Evolutionary conservation across 352 stramenopile species (phyloP), one percentile per base, ranked within the genome.

Genomic region (Phytophthora fragariaefolia): DNA sequence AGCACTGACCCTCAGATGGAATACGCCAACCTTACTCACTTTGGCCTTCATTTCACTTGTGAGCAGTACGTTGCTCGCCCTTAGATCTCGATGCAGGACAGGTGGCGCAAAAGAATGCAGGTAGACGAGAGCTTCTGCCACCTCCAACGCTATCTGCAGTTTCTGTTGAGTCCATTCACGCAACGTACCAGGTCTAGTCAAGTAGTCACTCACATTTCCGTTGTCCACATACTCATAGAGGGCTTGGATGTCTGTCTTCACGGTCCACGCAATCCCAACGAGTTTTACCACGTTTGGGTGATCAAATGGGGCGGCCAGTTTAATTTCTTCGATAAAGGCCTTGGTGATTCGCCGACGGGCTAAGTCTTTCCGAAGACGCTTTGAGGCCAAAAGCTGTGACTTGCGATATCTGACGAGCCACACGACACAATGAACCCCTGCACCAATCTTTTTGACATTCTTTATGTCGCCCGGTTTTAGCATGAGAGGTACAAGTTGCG

Each of bases 181-280:
- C 7, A 59, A 42, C 18, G 67, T 60, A 9, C 53, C 55, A 13
- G 58, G 56, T 6, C 49, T 64, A 17, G 60, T 53, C 28, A 91
- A 56, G 28, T 80, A 80, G 15, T 63, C 63, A 15, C 71, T 64
- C 47, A 91, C 40, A 53, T 84, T 82, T 34, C 79, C 80, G 45
- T 76, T 74, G 38, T 82, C 71, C 79, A 87, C 79, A 64, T 86
- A 90, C 64, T 91, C 80, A 49, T 81, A 86, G 2, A 91, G 61
- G n/a, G 71, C 82, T 34, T 87, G 76, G 1, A 91, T 58, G 50
- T 89, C 80, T 10, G 69, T 71, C 32, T 80, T 72, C 47, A 73
- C 73, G 1, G 73, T 86, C 79, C 82, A 90, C 26, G 78, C 71
- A 9, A 80, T 79, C n/a, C 82, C 82, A 8, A 88, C 61, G 51